Evolutionary conservation across 192 early-diverging fungal species (phyloP).

Genomic region (Chytriomyces confervae): DNA sequence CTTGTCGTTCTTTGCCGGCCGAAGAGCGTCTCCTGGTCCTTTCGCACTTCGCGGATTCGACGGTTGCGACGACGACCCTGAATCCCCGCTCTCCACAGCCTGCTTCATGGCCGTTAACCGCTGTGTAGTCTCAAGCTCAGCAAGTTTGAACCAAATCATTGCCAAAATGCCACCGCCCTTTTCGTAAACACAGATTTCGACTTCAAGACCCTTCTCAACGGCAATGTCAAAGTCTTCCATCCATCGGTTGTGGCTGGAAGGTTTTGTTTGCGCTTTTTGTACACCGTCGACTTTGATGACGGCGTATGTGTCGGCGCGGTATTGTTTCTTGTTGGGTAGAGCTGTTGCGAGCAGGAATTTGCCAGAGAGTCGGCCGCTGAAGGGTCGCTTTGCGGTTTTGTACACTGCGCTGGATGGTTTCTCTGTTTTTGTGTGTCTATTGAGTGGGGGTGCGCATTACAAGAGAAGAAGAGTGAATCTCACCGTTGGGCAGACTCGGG

Average conservation of each 20-base stretch:
- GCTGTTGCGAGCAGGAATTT: constrained; percentile 42
- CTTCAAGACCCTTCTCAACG: constrained; percentile 89
- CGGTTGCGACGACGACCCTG: background rate
- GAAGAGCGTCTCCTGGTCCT: background rate
- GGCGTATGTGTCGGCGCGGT: constrained; percentile 70
- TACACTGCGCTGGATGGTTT: constrained; percentile 41
- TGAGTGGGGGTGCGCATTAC: no score
- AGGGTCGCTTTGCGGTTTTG: constrained; percentile 40
- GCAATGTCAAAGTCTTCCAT: constrained; percentile 85
- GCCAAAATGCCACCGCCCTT: constrained; percentile 76
- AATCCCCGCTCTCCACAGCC: background rate
- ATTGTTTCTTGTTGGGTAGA: constrained; percentile 58
- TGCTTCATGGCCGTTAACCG: constrained; percentile 13
- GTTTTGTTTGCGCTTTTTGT: constrained; percentile 74
- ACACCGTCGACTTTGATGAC: constrained; percentile 86
- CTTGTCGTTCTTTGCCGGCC: background rate
- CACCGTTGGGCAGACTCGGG: background rate
- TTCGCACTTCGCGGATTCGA: background rate
- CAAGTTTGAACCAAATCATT: constrained; percentile 91
- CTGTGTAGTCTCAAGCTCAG: constrained; percentile 89
- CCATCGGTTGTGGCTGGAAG: constrained; percentile 71
- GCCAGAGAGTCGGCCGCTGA: constrained; percentile 47
- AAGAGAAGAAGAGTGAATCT: background rate
- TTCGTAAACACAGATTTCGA: constrained; percentile 92
- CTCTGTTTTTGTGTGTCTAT: no score